phyloP scores from a whole-genome alignment of 768 basidiomycete genomes.

The Cystofilobasidium capitatum region DNA sequence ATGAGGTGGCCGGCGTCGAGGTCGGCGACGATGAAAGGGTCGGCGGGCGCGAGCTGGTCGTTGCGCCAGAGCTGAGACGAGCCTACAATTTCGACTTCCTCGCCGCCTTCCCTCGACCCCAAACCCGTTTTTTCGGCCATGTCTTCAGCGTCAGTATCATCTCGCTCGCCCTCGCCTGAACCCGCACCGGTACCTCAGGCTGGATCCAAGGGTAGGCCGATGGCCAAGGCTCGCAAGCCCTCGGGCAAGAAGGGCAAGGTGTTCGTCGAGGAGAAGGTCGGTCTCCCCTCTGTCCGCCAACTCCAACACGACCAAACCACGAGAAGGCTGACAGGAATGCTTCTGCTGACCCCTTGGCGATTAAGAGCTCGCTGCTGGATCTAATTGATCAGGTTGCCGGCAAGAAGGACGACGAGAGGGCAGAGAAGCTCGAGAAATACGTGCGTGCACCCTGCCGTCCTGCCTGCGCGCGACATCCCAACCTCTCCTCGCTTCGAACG shows the following conservation, averaged over 20 bases:
- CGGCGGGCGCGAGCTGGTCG: constrained; percentile 3
- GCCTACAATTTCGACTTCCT: no score
- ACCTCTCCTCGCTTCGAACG: not conserved
- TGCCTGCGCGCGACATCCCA: not conserved
- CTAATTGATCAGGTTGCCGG: constrained; percentile 18
- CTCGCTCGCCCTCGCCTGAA: no score
- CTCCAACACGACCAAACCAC: not conserved
- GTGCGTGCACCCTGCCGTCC: constrained; percentile 8
- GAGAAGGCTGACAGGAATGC: not conserved
- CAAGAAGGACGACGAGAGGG: constrained; percentile 22
- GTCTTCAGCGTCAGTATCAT: no score
- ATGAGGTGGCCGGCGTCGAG: constrained; percentile 16
- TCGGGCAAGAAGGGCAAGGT: constrained; percentile 26
- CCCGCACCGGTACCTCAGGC: no score
- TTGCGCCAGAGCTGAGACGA: constrained; percentile 20
- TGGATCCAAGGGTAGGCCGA: not conserved
- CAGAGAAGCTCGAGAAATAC: constrained; percentile 8
- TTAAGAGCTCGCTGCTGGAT: constrained; percentile 22
- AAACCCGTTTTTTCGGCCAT: no score
- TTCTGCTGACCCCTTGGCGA: not conserved
- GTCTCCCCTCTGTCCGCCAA: not conserved
- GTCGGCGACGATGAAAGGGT: constrained; percentile 21
- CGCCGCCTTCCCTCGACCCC: no score
- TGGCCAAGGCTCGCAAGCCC: not conserved
- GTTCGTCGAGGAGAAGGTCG: constrained; percentile 25